Conservation (phyloP, 441 rosid species). For the Adansonia rubrostipa region DNA sequence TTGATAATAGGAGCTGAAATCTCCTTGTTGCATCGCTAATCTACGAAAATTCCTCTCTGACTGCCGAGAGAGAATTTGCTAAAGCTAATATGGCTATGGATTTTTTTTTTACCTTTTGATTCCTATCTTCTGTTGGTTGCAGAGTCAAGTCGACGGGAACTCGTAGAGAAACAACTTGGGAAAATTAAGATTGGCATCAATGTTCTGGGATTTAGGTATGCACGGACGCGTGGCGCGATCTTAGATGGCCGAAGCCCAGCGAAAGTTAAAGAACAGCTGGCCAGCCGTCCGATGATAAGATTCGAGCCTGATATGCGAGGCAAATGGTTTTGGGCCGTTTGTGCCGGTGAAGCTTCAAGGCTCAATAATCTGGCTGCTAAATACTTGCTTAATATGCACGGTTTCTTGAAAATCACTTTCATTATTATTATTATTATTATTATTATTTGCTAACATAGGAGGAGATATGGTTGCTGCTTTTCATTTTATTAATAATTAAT, state of each 20-base stretch:
- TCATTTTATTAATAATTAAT: no score
- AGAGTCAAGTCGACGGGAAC: conserved; percentile 26
- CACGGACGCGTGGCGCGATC: neutral
- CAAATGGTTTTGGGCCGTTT: neutral
- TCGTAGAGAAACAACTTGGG: neutral
- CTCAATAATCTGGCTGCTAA: neutral
- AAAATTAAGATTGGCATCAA: neutral
- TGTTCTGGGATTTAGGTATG: neutral
- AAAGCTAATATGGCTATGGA: neutral
- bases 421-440: no score
- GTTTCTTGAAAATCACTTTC: no score
- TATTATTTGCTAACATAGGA: no score
- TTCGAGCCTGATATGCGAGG: neutral
- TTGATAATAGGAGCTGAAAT: conserved; percentile 65
- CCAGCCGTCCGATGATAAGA: conserved; percentile 14
- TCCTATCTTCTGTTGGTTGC: neutral
- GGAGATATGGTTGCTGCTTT: no score
- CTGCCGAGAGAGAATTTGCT: neutral
- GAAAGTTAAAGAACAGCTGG: neutral
- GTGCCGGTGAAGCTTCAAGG: neutral
- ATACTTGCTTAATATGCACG: no score
- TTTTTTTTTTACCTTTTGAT: neutral
- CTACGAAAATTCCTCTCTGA: conserved; percentile 11
- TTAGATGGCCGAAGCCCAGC: neutral
- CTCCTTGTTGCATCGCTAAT: conserved; percentile 80